Evolutionary conservation across 768 basidiomycete species (phyloP).

Genomic region (Lactarius quietus): DNA sequence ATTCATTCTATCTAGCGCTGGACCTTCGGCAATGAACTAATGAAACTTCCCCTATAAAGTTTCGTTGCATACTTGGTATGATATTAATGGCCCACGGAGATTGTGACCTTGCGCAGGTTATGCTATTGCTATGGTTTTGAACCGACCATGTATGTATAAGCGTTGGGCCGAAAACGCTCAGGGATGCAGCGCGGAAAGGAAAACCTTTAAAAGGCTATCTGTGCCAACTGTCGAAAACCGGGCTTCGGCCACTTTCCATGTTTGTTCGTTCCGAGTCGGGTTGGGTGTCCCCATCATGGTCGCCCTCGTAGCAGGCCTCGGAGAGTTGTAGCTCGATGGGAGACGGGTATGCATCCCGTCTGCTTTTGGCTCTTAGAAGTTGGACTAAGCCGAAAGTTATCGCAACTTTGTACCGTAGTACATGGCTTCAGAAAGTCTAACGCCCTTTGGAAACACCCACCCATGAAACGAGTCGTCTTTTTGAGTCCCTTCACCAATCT

Average conservation of each 20-base stretch:
- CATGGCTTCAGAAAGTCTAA: too few relatives aligned
- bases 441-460: not conserved
- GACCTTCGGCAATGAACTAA: not conserved
- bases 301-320: too few relatives aligned
- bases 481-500: conserved; percentile 1
- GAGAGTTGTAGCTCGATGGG: too few relatives aligned
- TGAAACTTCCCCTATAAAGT: not conserved
- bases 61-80: not conserved
- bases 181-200: not conserved
- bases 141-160: not conserved
- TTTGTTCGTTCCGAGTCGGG: too few relatives aligned
- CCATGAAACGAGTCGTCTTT: conserved; percentile 1
- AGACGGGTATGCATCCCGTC: too few relatives aligned
- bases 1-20: not conserved
- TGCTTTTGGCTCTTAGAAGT: too few relatives aligned
- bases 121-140: not conserved
- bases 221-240: not conserved
- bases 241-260: not conserved
- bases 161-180: not conserved
- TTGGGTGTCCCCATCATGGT: too few relatives aligned
- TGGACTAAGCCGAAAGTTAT: too few relatives aligned
- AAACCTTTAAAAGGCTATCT: not conserved
- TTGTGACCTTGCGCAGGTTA: not conserved
- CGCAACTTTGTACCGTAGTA: too few relatives aligned
- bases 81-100: not conserved